Evolutionary conservation across 106 monocot genomes (phyloP).

Genomic region (Dioscorea dumetorum): DNA sequence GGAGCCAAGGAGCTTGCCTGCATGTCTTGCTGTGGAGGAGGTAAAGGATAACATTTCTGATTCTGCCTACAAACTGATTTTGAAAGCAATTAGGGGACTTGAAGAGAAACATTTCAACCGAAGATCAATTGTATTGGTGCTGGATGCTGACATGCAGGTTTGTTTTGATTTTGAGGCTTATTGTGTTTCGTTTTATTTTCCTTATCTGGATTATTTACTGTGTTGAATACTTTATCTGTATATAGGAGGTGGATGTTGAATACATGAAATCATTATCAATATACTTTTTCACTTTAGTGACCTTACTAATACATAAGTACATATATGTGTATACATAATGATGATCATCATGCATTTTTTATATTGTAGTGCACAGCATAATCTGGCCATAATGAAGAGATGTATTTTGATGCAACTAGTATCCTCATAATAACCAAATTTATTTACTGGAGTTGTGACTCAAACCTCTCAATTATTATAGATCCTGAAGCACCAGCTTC

Average conservation of each 20-base stretch:
- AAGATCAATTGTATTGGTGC: background rate
- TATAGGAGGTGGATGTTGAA: background rate
- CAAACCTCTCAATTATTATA: no score
- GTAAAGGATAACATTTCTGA: background rate
- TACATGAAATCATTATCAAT: no score
- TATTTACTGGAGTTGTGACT: no score
- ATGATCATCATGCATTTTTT: no score
- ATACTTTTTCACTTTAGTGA: no score
- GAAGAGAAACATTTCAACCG: background rate
- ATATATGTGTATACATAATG: no score
- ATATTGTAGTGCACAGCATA: no score
- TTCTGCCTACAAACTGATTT: background rate
- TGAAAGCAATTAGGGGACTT: background rate
- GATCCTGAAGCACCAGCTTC: no score
- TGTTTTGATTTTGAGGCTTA: background rate
- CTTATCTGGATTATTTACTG: background rate
- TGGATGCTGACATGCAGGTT: constrained; percentile 7
- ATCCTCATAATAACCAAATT: no score
- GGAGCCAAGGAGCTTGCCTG: background rate
- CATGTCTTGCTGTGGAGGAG: background rate
- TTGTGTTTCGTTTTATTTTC: background rate
- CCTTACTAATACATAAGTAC: no score
- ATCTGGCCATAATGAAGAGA: no score
- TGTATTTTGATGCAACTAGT: no score
- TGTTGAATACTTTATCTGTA: background rate